Evolutionary conservation across 495 filamentous ascomycete species (phyloP), one percentile per base, ranked within the genome.

Genomic region (Aspergillus taichungensis): DNA sequence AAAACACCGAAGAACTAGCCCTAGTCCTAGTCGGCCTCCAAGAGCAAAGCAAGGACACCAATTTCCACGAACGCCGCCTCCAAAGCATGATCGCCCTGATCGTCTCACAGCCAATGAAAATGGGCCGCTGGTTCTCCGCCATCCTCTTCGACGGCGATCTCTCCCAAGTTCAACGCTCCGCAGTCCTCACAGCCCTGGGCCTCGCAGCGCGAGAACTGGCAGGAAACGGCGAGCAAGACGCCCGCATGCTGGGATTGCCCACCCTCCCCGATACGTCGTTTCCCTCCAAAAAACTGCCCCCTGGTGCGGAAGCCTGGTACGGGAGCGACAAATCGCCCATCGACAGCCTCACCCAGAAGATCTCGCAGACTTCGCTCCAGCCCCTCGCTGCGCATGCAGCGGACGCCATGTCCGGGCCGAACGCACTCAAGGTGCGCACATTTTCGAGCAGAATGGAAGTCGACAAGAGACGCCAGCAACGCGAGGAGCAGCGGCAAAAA

Each of bases 141-240:
- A 82, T 84, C 0, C 94, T 91, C 65, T 97, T 94, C 57, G 83
- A 85, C 33, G 94, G 89, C 8, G 94, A 97, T 51, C 86, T 91
- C 53, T 94, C 88, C 0, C 70, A 96, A 37, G 74, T 78, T 0
- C 91, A 97, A 55, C 75, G 92, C 30, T 83, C 83, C 8, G 79
- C 84, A 0, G 73, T 96, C 32, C 81, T 97, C 32, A 84, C 83
- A 40, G 80, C 84, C 5, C 67, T 97, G 12, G 90, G 91, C 10
- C 67, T 99, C 0, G 77, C 82, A 37, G 88, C 86, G n/a, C 77
- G 92, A 35, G 92, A 97, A 61, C 62, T 99, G 2, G 88, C 86
- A 0, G 90, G 92, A 6, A 81, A 84, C 43, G 81, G 82, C 27
- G 72, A 76, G 24, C 84, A 82, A 8, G 83, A 83, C 51, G 61